Base-by-base conservation (phyloP, 2,329 filamentous ascomycete genomes). In the Thermoascus crustaceus region DNA sequence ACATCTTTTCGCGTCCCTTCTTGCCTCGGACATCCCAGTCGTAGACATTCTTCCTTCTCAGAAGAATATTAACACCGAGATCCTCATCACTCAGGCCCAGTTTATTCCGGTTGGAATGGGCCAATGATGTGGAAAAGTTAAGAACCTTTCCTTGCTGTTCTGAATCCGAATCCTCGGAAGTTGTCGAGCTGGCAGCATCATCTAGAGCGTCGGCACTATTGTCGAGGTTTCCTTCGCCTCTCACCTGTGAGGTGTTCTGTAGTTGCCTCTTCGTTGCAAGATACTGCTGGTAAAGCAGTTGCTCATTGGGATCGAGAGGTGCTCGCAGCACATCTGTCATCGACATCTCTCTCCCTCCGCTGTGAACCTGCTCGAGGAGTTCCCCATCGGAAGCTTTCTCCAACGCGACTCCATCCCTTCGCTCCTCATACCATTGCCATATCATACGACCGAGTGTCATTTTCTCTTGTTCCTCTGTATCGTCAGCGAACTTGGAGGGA, bases 1-100 rank as follows among this genome's bases (percentile, higher is more conserved):
- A 96, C 66, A 94, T 83, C 43, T 87, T 80, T 55, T 98, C 91
- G 36, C 88, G 76, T 3, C 91, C 91, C 55, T 85, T 93, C 59
- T 94, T 95, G 22, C 83, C 84, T 25, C 86, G 75, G 1, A 95
- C 82, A 53, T 95, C 86, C 48, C 85, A 98, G 59, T 98, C 91
- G 56, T 91, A 85, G n/a, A 93, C 79, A 9, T 82, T 84, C 55
- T 88, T 93, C 47, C 84, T 82, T 48, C 91, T 85, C 25, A 96
- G 72, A 7, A 98, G 69, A 31, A 98, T 77, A 47, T 93, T 95
- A 46, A 96, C 79, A 11, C 91, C 91, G 3, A 96, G 71, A 48
- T 96, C 91, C 45, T 89, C 85, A 47, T 95, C 88, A 35, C 78
- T 88, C 24, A 94, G 69, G 0, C 84, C 85, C 16, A 89, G 75